These are phyloP conservation scores for Adansonia rubrostipa DNA, from an alignment of 441 rosid genomes.

Conservation along the genomic window DNA sequence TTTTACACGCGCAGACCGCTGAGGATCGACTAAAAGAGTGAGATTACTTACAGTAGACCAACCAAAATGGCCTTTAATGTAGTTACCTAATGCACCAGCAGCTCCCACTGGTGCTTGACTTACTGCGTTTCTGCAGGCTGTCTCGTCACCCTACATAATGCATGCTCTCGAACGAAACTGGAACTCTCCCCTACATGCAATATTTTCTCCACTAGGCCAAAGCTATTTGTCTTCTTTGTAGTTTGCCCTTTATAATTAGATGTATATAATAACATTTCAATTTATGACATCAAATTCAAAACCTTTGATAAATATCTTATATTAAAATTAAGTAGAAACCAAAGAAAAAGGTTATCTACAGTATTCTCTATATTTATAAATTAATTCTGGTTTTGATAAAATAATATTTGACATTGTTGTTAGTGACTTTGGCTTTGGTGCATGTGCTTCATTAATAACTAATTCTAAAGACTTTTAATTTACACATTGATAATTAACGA, in stretches of 20 bases:
- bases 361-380: no score
- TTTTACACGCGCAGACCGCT: background rate
- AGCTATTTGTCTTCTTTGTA: background rate
- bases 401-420: background rate
- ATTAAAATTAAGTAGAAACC: no score
- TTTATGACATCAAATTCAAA: no score
- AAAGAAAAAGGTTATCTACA: no score
- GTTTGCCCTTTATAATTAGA: background rate
- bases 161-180: background rate
- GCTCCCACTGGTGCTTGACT: background rate
- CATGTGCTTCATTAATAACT: no score
- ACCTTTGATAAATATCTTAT: no score
- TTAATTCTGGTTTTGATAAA: background rate
- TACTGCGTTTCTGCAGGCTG: background rate
- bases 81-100: slow-evolving; percentile 10
- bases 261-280: background rate
- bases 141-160: slow-evolving; percentile 6
- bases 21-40: background rate
- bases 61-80: slow-evolving; percentile 9
- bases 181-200: background rate
- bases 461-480: no score
- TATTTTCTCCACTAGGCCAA: background rate
- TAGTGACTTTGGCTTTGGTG: no score
- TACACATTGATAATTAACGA: no score
- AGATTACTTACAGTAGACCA: slow-evolving; percentile 12